Conservation (phyloP, 768 basidiomycete genomes). For the Hortiboletus campestris region DNA sequence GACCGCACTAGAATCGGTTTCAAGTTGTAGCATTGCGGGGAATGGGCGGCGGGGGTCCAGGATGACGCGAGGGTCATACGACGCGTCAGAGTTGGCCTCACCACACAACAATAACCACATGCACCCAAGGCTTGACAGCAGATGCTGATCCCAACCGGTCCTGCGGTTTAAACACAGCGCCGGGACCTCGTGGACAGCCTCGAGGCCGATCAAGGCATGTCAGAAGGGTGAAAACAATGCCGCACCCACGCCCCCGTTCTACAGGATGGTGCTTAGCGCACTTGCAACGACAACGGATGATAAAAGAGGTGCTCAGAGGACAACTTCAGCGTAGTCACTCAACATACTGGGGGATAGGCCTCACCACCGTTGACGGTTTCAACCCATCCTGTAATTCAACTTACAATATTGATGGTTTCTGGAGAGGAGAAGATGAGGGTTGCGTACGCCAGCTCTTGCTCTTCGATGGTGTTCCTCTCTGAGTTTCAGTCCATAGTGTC, state of each 20-base stretch:
- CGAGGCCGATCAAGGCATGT: slow-evolving; percentile 2
- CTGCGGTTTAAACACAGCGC: background rate
- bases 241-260: background rate
- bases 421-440: slow-evolving; percentile 15
- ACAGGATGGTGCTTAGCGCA: background rate
- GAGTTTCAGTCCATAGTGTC: slow-evolving; percentile 9
- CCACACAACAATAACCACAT: background rate
- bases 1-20: background rate
- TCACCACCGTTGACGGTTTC: background rate
- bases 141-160: background rate
- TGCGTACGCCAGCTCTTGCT: slow-evolving; percentile 11
- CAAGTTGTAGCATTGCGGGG: background rate
- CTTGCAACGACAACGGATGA: background rate
- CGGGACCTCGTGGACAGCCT: slow-evolving; percentile 14
- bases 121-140: background rate
- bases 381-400: background rate
- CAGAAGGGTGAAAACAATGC: background rate
- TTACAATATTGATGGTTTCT: slow-evolving; percentile 5
- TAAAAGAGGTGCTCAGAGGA: slow-evolving; percentile 1
- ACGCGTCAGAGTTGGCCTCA: background rate
- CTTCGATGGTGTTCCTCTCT: background rate
- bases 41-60: too few relatives aligned
- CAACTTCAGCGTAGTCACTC: background rate
- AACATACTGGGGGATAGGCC: background rate
- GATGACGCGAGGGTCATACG: background rate